Base-by-base conservation (phyloP, 2,329 filamentous ascomycete species). In the Aspergillus eucalypticola region DNA sequence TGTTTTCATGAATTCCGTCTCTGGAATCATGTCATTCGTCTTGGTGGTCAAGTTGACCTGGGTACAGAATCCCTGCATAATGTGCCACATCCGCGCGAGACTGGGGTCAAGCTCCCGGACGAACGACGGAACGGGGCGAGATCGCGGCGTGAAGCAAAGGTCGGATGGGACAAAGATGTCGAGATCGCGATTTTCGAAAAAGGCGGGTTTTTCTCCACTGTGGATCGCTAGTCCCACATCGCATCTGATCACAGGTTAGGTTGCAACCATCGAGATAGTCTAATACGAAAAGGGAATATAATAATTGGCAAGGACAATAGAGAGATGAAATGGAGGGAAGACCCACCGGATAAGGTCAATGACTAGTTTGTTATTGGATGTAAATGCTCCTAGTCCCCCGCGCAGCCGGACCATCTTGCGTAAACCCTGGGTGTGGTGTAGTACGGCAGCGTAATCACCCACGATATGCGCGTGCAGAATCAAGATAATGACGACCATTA, bases 351-450 rank as follows among this genome's bases (percentile, higher is more conserved):
- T 51, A 13, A 70, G 59, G 52, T 80, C 76, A 10, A 75, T 64
- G 3, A 75, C 48, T 8, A 79, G 68, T 51, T 77, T 79, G 21
- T 65, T 48, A 23, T 74, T 75, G 7, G 68, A 44, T 5, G 54
- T 64, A 10, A 79, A 73, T 1, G 62, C 64, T 10, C 13, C 29
- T 2, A 78, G 38, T 0, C 77, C 77, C 2, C 78, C 78, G 54
- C 74, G 72, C 29, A 80, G 32, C 17, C 69, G 60, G 6, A 79
- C 68, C 6, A 81, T 76, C 59, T 68, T 76, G 17, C 67, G 67
- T 17, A 80, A 67, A 6, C 77, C 78, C 21, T 71, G 51, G 56
- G 79, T 67, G 4, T 58, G 55, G 13, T 51, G 48, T 2, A 15
- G 39, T 3, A 39, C 46, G 7, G 48, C 27, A 13, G 27, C 46